A percentile compares a stretch with the other conserved stretches of the same genome.
These are phyloP conservation scores for Cryptococcus neoformans DNA, from an alignment of 1,284 basidiomycete species.

Conservation along the genomic window DNA sequence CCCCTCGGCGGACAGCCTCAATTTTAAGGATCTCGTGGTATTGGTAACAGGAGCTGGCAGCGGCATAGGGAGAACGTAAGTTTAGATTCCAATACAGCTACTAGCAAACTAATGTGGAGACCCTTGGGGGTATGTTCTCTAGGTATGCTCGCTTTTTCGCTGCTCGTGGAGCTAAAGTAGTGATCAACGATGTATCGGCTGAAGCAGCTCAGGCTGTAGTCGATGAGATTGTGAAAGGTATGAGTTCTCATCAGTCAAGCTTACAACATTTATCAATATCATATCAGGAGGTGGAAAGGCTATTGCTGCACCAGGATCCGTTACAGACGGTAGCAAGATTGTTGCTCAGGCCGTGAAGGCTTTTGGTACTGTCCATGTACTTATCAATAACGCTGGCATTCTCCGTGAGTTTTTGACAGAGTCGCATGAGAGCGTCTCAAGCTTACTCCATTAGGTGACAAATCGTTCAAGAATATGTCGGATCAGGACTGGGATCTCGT, in stretches of 20 bases:
- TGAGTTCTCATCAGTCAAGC: conserved; percentile 21
- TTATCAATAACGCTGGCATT: conserved; percentile 98
- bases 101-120: neutral
- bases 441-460: conserved; percentile 46
- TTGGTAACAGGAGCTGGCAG: conserved; percentile 95
- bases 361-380: conserved; percentile 77
- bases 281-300: conserved; percentile 77
- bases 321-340: conserved; percentile 81
- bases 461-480: conserved; percentile 82
- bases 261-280: neutral
- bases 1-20: too few species aligned
- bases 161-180: conserved; percentile 84
- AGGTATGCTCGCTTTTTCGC: conserved; percentile 64
- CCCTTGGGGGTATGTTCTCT: neutral
- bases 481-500: conserved; percentile 84
- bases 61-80: conserved; percentile 86
- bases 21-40: conserved; percentile 72
- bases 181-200: conserved; percentile 91
- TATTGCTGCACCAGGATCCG: conserved; percentile 81
- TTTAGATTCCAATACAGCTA: conserved; percentile 13
- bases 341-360: conserved; percentile 79
- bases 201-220: conserved; percentile 91
- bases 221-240: conserved; percentile 80
- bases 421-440: neutral
- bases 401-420: conserved; percentile 58